phyloP scores from a whole-genome alignment of 352 stramenopile genomes.

The Phytophthora syringae region DNA sequence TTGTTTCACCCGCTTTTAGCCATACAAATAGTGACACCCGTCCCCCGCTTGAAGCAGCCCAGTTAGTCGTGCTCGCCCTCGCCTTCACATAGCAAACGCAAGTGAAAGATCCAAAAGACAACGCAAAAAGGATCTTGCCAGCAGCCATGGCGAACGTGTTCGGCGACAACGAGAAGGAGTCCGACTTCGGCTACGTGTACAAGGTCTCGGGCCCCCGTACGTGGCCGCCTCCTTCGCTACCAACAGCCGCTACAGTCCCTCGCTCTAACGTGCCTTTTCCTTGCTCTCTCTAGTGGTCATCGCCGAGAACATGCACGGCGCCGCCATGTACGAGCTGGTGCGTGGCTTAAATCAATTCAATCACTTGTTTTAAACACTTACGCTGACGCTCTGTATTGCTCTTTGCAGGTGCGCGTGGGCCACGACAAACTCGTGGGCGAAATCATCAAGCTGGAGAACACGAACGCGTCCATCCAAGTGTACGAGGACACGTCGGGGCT shows the following conservation, averaged over 20 bases:
- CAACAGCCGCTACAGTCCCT: neutral
- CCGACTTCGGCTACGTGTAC: slow-evolving; percentile 99
- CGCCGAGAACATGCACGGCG: slow-evolving; percentile 98
- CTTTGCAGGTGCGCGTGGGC: slow-evolving; percentile 95
- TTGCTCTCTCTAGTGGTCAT: slow-evolving; percentile 92
- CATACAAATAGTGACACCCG: slow-evolving; percentile 6
- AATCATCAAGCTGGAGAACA: slow-evolving; percentile 99
- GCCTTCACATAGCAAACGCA: slow-evolving; percentile 31
- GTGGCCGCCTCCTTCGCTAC: slow-evolving; percentile 25
- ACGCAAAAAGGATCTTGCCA: slow-evolving; percentile 32
- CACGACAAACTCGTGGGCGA: slow-evolving; percentile 99
- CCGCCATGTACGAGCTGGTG: slow-evolving; percentile 97
- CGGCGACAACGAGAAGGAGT: slow-evolving; percentile 87
- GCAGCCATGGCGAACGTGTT: slow-evolving; percentile 81
- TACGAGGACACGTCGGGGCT: slow-evolving; percentile 99
- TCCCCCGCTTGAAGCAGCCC: slow-evolving; percentile 25
- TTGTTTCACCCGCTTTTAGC: slow-evolving; percentile 29
- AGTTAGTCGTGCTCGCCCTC: slow-evolving; percentile 21
- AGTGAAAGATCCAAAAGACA: slow-evolving; percentile 52
- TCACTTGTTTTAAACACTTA: neutral
- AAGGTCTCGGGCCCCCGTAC: slow-evolving; percentile 98
- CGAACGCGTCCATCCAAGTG: slow-evolving; percentile 99
- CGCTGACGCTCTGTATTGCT: slow-evolving; percentile 26
- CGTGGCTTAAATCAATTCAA: neutral
- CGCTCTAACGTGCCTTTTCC: neutral